Evolutionary conservation across 768 basidiomycete species (phyloP), one percentile per base, ranked within the genome.

Genomic region (Termitomyces sp.): DNA sequence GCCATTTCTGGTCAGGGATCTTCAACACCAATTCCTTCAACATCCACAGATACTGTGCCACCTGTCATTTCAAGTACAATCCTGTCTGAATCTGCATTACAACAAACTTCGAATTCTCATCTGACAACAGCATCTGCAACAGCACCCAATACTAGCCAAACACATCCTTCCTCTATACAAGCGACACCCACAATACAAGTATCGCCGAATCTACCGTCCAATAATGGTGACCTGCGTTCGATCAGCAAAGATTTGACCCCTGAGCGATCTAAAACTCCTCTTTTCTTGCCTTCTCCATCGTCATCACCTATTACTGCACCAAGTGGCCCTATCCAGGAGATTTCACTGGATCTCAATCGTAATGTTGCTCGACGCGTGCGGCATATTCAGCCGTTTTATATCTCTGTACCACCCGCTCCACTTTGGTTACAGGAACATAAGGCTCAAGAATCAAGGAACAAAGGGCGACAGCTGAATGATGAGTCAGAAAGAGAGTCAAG

Each of bases 231-330:
- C 26, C 2, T 4, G 3, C 27, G 4, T 49, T 20, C 47, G 4
- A 39, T 40, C n/a, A 2, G 1, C 32, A 47, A 27, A 30, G 34
- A 22, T 32, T 20, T 34, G 30, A n/a, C 47, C 18, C 53, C 48
- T 16, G 42, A 55, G 22, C 36, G 53, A 40, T 67, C 66, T 9
- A 71, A 66, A 49, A 60, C 75, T 14, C 82, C 82, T 30, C 69
- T 82, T 46, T 83, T 83, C 61, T 62, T 82, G 30, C 82, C 82
- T 37, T 83, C 80, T 40, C 76, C 76, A 6, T 69, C 74, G 1
- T 59, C 65, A 56, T 77, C 75, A 20, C 74, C 74, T 8, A 20
- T 16, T 5, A 16, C 37, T 34, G 34, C 5, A 33, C 30, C 57
- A 9, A 47, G 51, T 20, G 47, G 24, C 43, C 22, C 51, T 4